phyloP scores from a whole-genome alignment of 352 stramenopile species.

The Thalassiosira hispida region DNA sequence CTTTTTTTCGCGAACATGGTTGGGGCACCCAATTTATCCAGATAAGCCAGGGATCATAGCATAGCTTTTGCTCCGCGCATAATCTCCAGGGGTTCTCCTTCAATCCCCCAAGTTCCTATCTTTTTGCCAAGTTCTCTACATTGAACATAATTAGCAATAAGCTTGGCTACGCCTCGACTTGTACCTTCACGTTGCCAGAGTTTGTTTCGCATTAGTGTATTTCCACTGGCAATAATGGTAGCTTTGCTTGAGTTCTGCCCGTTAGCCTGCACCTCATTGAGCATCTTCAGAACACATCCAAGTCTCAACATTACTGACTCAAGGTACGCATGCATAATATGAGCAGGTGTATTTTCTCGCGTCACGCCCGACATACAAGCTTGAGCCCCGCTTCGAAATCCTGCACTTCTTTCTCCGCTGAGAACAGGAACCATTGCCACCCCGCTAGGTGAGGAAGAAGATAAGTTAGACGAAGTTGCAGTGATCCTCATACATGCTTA shows the following conservation, averaged over 20 bases:
- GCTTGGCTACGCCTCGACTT: constrained; percentile 66
- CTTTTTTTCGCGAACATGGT: no score
- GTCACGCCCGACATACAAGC: constrained; percentile 92
- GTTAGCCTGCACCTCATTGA: constrained; percentile 68
- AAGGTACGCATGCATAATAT: constrained; percentile 90
- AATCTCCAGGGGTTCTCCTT: no score
- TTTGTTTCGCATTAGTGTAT: constrained; percentile 73
- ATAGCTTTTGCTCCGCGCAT: no score
- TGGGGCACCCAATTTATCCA: no score
- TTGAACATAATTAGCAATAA: constrained; percentile 47
- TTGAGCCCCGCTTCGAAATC: constrained; percentile 90
- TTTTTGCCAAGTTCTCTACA: not conserved
- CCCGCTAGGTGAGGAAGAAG: constrained; percentile 12
- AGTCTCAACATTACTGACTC: constrained; percentile 92
- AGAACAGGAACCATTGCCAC: constrained; percentile 92
- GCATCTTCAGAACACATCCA: constrained; percentile 86
- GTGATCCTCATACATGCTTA: constrained; percentile 15
- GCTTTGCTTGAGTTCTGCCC: not conserved
- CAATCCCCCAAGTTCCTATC: no score
- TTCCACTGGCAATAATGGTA: constrained; percentile 68
- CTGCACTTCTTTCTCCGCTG: constrained; percentile 91
- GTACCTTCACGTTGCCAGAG: constrained; percentile 76
- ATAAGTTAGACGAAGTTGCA: not conserved
- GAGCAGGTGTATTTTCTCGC: constrained; percentile 88
- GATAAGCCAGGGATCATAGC: no score